phyloP scores from a whole-genome alignment of 805 yeast genomes.

The Brettanomyces anomalus region DNA sequence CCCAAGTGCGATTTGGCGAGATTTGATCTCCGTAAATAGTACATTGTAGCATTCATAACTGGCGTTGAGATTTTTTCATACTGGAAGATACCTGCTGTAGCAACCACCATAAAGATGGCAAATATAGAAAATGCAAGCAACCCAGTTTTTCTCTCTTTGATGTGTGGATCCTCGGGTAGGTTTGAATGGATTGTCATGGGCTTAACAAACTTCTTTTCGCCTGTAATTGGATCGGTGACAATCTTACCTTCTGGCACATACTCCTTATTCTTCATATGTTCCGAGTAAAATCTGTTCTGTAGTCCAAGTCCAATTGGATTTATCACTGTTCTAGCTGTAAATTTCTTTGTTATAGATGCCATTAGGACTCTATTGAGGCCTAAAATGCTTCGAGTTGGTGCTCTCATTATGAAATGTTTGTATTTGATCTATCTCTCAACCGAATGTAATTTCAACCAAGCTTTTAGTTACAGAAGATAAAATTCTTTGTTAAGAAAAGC shows the following conservation, averaged over 20 bases:
- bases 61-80: conserved; percentile 92
- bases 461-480: too few relatives aligned
- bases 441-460: too few relatives aligned
- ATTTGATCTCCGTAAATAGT: conserved; percentile 71
- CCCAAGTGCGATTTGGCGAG: conserved; percentile 60
- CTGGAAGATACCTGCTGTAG: conserved; percentile 68
- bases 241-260: conserved; percentile 14
- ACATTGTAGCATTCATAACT: conserved; percentile 75
- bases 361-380: background rate
- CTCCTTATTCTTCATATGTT: conserved; percentile 2
- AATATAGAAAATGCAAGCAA: conserved; percentile 43
- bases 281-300: background rate
- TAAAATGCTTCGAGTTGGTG: background rate
- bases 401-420: background rate
- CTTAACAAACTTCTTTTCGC: conserved; percentile 16
- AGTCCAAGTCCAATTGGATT: background rate
- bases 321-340: background rate
- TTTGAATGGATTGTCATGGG: conserved; percentile 67
- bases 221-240: conserved; percentile 15
- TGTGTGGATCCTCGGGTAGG: conserved; percentile 68
- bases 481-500: too few relatives aligned
- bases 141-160: conserved; percentile 32
- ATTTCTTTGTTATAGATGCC: background rate
- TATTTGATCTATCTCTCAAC: too few relatives aligned
- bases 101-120: conserved; percentile 41